Percentiles rank a stretch among this genome's conserved stretches.
Evolutionary conservation across 495 filamentous ascomycete species (phyloP).

Genomic region (Thozetella sp.): DNA sequence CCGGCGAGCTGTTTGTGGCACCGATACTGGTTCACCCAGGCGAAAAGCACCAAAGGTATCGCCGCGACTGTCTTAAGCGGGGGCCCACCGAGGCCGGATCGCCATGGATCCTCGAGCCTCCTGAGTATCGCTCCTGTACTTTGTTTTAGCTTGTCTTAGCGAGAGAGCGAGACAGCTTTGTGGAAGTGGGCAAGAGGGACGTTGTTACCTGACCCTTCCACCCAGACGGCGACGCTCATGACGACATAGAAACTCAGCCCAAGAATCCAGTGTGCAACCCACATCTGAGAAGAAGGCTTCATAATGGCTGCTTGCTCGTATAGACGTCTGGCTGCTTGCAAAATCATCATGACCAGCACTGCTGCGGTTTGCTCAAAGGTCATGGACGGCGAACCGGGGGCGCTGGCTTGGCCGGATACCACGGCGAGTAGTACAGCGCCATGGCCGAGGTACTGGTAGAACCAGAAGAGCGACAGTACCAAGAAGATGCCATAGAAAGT

Average conservation of each 20-base stretch:
- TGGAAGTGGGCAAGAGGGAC: conserved; percentile 4
- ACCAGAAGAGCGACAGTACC: conserved; percentile 76
- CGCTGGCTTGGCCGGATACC: conserved; percentile 27
- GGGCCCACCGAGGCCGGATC: conserved; percentile 40
- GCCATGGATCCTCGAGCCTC: conserved; percentile 28
- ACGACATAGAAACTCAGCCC: conserved; percentile 78
- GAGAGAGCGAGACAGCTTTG: conserved; percentile 16
- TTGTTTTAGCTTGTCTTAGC: no score
- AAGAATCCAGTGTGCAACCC: conserved; percentile 77
- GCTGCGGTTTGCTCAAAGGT: conserved; percentile 66
- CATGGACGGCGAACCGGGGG: conserved; percentile 42
- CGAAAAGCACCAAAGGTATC: conserved; percentile 68
- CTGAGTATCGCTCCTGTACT: conserved; percentile 23
- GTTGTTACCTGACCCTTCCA: conserved; percentile 75
- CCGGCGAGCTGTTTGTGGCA: conserved; percentile 80
- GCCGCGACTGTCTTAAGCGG: conserved; percentile 62
- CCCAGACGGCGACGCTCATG: conserved; percentile 77
- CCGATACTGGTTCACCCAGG: conserved; percentile 77
- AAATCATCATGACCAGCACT: conserved; percentile 68
- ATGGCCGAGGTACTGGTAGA: conserved; percentile 58
- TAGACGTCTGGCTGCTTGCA: conserved; percentile 75
- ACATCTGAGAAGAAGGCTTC: conserved; percentile 78
- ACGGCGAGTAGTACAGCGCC: conserved; percentile 53
- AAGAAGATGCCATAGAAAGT: conserved; percentile 84
- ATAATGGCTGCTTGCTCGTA: conserved; percentile 68